Base-by-base conservation (phyloP, 306 rosid species). In the Castanea sativa region DNA sequence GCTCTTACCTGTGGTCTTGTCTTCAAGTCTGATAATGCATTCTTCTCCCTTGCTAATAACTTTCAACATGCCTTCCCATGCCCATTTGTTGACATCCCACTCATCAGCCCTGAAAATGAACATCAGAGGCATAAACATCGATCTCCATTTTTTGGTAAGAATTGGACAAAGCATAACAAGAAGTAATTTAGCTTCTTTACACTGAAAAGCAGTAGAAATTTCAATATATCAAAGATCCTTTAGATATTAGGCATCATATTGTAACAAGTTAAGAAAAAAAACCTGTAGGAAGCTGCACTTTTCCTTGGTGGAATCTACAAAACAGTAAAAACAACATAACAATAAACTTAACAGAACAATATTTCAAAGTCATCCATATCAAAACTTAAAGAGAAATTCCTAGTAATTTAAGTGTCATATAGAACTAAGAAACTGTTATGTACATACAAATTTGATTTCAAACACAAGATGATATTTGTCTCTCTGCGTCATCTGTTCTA, bases 11-110 rank as follows among this genome's bases (percentile, higher is more conserved):
- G 99, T 90, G 60, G 61, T 85, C 88, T 90, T 95, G 84, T 95
- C 99, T 89, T 93, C 99, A 78, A 95, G 93, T 83, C 77, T 91
- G 89, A 95, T 89, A 75, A 93, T 90, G 87, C 99, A 93, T 60
- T 90, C 94, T 85, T 95, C 99, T 83, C 96, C 99, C 86, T 89
- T 91, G 84, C 98, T 89, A 80, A 82, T 30, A 20, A 95, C 97
- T 89, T 95, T 95, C 85, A 95, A 73, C 78, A 75, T 76, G 73
- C 99, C 99, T 1, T 91, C 97, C 99, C 99, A 95, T 23, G 87
- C 92, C 99, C 99, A 95, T 85, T 91, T 93, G 85, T 95, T 95
- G 69, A 93, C 99, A 93, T 95, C 97, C 99, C 99, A 95, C 71
- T 95, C 99, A 87, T 95, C 99, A 77, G 99, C 99, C 96, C 99